Conservation (phyloP, 352 stramenopile genomes). For the Phytophthora pseudosyringae region DNA sequence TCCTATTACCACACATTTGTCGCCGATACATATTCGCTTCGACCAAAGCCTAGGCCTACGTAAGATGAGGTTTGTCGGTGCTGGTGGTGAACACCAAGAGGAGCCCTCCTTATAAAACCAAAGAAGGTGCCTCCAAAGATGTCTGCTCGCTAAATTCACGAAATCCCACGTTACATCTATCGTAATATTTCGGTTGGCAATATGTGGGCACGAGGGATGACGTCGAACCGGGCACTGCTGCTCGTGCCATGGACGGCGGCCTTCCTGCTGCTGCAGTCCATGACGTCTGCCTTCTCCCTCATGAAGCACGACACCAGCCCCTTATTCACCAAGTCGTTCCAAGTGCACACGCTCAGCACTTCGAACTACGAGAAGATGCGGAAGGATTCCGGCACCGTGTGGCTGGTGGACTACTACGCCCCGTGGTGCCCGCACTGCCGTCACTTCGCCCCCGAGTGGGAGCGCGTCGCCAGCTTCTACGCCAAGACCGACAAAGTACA, state of each 20-base stretch:
- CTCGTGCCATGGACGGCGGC: conserved; percentile 7
- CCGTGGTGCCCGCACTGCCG: conserved; percentile 87
- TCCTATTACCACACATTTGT: no score
- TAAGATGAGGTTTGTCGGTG: no score
- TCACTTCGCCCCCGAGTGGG: conserved; percentile 76
- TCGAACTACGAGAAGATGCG: conserved; percentile 53
- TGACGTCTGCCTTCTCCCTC: conserved; percentile 27
- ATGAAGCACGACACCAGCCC: conserved; percentile 53
- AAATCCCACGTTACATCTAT: conserved; percentile 7
- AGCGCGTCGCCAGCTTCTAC: conserved; percentile 77
- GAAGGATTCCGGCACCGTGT: conserved; percentile 62
- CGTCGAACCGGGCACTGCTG: neutral
- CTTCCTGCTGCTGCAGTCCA: conserved; percentile 18
- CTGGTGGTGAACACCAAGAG: no score
- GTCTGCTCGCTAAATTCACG: no score
- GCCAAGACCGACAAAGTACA: conserved; percentile 55
- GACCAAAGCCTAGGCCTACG: no score
- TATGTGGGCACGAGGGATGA: neutral
- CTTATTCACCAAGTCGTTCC: conserved; percentile 76
- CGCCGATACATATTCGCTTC: no score
- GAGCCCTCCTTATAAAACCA: no score
- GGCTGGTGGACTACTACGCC: conserved; percentile 88
- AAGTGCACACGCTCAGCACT: conserved; percentile 51
- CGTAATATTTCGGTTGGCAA: conserved; percentile 1
- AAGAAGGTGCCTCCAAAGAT: no score